Percentiles rank a stretch among this genome's conserved stretches.
Conservation (phyloP, 768 basidiomycete species). For the Mrakia blollopis region DNA sequence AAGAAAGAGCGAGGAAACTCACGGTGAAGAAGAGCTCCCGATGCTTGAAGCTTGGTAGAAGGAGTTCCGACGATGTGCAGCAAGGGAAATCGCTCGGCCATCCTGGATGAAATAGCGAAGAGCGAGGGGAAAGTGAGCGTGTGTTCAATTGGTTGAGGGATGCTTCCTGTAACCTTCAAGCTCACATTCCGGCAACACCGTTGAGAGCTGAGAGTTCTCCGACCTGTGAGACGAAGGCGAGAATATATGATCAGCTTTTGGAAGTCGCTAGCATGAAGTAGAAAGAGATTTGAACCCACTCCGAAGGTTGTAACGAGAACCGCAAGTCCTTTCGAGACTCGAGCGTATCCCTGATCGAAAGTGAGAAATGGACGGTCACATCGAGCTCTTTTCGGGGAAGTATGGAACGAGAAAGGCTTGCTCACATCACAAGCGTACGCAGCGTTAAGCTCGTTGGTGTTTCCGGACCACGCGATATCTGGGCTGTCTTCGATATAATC, state of each 20-base stretch:
- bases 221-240: slow-evolving; percentile 40
- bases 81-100: slow-evolving; percentile 77
- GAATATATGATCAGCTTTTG: not conserved
- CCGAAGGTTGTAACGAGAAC: slow-evolving; percentile 79
- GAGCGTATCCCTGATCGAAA: slow-evolving; percentile 61
- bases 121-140: not conserved
- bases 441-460: slow-evolving; percentile 61
- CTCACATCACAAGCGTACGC: slow-evolving; percentile 73
- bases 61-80: slow-evolving; percentile 83
- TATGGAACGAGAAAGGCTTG: not conserved
- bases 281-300: slow-evolving; percentile 43
- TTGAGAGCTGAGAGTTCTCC: slow-evolving; percentile 77
- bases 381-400: not conserved
- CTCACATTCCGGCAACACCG: slow-evolving; percentile 44
- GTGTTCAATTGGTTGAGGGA: not conserved
- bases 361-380: not conserved
- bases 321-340: slow-evolving; percentile 61
- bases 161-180: not conserved
- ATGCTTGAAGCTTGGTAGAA: slow-evolving; percentile 61
- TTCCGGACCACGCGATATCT: slow-evolving; percentile 77
- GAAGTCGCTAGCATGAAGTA: no score
- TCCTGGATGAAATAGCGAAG: slow-evolving; percentile 47
- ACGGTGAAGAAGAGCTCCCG: slow-evolving; percentile 68
- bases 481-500: slow-evolving; percentile 71
- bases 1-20: not conserved